Evolutionary conservation across 2,329 filamentous ascomycete species (phyloP), one percentile per base, ranked within the genome.

Genomic region (Ophiostoma perfectum): DNA sequence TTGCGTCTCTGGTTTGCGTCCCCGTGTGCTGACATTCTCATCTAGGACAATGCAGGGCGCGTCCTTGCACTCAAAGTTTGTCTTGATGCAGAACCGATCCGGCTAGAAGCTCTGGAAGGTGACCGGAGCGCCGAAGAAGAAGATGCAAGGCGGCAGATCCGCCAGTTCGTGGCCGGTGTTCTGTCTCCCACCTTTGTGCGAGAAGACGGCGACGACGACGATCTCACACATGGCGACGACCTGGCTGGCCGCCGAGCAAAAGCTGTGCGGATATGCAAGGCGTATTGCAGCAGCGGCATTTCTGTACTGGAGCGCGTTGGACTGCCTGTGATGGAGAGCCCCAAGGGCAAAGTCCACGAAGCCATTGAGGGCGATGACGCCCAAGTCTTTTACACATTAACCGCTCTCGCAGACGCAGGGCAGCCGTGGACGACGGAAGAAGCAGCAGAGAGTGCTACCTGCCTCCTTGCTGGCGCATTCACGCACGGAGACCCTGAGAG

Each of bases 391-490:
- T 70, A 78, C 66, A 76, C 77, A 3, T 66, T 80, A 4, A 71
- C 78, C 11, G 75, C 77, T 1, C 78, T 78, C 69, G 74, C 74
- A 5, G 76, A 77, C 44, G 42, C 69, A 9, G 64, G 45, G 5
- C 70, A 73, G 18, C 71, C 73, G 11, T 76, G 73, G 73, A 69
- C 78, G 4, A 80, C 78, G 1, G 16, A 68, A 1, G 66, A 72
- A 2, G 75, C 78, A 1, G 73, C 76, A 5, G n/a, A 65, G 0
- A 65, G 73, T 0, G 79, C 83, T 0, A 52, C 55, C 0, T 49
- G 64, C 1, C 70, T 83, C 1, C 71, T 84, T 4, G 60, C 73
- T 0, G 27, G 71, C 1, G 74, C 77, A 1, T 65, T 80, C 5
- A 8, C 42, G 42, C 45, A 14, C 3, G 1, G 3, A 2, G 7